phyloP scores from a whole-genome alignment of 768 basidiomycete species.

The Amanita subjunquillea region DNA sequence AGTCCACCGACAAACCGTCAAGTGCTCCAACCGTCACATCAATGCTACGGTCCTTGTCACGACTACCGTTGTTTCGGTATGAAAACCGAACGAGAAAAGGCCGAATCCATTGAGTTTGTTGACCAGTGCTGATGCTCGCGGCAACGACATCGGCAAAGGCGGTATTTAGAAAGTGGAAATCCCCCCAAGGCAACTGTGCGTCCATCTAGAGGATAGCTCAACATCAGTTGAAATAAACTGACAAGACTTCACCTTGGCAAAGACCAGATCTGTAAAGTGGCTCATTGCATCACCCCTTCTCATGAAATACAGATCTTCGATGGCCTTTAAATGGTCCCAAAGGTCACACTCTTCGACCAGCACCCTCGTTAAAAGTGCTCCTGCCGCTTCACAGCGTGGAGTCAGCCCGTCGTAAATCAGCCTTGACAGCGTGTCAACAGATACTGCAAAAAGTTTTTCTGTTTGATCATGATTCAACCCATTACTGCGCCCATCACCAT shows the following conservation, averaged over 20 bases:
- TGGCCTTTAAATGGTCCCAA: conserved; percentile 47
- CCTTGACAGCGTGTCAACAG: conserved; percentile 50
- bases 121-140: conserved; percentile 27
- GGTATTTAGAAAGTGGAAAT: conserved; percentile 79
- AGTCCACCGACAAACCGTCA: conserved; percentile 64
- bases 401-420: conserved; percentile 54
- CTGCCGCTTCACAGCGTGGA: conserved; percentile 44
- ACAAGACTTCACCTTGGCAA: conserved; percentile 49
- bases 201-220: conserved; percentile 47
- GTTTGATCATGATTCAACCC: background rate
- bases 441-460: conserved; percentile 32
- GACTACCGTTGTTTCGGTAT: conserved; percentile 35
- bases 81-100: conserved; percentile 63
- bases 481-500: background rate
- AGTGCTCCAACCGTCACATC: conserved; percentile 51
- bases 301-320: conserved; percentile 71
- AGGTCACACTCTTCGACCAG: conserved; percentile 59
- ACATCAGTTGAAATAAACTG: background rate
- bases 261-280: conserved; percentile 64
- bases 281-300: conserved; percentile 67
- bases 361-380: conserved; percentile 42
- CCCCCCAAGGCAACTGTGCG: conserved; percentile 57
- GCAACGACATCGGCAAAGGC: conserved; percentile 62
- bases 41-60: conserved; percentile 33
- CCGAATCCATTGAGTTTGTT: conserved; percentile 45